Conservation (phyloP, 2,329 filamentous ascomycete species). For the Sporothrix pallida region DNA sequence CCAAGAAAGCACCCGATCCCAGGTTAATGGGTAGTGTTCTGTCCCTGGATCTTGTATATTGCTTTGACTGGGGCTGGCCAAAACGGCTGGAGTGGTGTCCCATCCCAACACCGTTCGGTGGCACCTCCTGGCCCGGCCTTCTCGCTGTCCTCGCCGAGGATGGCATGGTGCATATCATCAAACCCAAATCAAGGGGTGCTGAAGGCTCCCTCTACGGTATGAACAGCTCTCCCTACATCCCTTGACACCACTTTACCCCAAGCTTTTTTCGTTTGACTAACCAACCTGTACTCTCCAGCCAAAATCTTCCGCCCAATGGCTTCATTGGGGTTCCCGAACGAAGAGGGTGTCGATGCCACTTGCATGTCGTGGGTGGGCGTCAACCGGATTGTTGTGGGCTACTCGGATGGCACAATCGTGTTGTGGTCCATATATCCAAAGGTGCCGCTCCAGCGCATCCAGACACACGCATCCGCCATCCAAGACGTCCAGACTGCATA, state of each 20-base stretch:
- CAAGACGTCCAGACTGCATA: slow-evolving; percentile 62
- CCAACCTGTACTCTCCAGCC: slow-evolving; percentile 45
- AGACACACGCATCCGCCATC: slow-evolving; percentile 60
- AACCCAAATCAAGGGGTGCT: slow-evolving; percentile 45
- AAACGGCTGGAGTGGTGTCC: slow-evolving; percentile 62
- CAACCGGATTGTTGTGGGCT: slow-evolving; percentile 61
- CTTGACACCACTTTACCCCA: too few relatives aligned
- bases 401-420: slow-evolving; percentile 61
- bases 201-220: slow-evolving; percentile 49
- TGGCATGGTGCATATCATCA: slow-evolving; percentile 57
- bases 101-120: slow-evolving; percentile 43
- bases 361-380: slow-evolving; percentile 61
- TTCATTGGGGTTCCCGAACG: slow-evolving; percentile 52
- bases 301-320: slow-evolving; percentile 53
- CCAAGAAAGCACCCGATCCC: too few relatives aligned
- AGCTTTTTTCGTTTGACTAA: neutral
- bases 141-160: slow-evolving; percentile 59
- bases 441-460: slow-evolving; percentile 57
- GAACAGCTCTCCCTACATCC: slow-evolving; percentile 32
- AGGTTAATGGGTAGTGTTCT: too few relatives aligned
- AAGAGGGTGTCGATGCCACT: slow-evolving; percentile 57
- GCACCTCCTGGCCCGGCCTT: slow-evolving; percentile 43
- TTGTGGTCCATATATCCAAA: slow-evolving; percentile 62
- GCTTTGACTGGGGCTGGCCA: slow-evolving; percentile 58
- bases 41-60: slow-evolving; percentile 50